Base-by-base conservation (phyloP, 176 grass and related monocot genomes). In the Musa itinerans region DNA sequence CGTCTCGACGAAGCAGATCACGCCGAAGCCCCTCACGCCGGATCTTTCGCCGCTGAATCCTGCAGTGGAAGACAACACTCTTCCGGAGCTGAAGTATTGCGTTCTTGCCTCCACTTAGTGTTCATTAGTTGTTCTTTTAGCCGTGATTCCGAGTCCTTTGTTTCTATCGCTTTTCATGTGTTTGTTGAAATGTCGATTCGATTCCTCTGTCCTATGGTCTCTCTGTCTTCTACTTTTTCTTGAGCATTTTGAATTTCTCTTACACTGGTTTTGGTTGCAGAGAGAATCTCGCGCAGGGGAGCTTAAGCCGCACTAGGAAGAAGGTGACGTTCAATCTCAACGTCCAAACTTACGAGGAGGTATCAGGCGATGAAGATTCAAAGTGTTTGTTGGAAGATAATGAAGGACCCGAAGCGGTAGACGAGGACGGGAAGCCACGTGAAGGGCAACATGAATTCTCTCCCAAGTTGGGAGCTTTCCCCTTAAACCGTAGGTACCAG, bases 321-420 rank as follows among this genome's bases (percentile, higher is more conserved):
- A 98, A 93, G 85, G 94, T 98, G 73, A 98, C 88, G 34, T 98
- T 98, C 70, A 90, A 98, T 76, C 75, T 89, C 27, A 98, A 91
- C 63, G 82, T 93, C 25, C 93, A 79, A 51, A 89, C 86, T 11
- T 98, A 86, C 69, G 94, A 93, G 80, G 75, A 69, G 13, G 78
- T 59, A 27, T 10, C 26, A 59, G 17, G 15, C 25, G 54, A 59
- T n/a, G 73, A 75, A 10, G 6, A 56, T 56, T 10, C 21, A 34
- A 43, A 21, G 2, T 17, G 1, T 68, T 34, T 9, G 9, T 79
- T 78, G 1, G 86, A 90, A 71, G 81, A 73, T 10, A 75, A 88
- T 13, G 67, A 83, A 24, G 78, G 69, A 23, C 63, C 50, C 10
- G 53, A 82, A 10, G 54, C 15, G 13, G 52, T n/a, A 2, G 61